Evolutionary conservation across 345 rosid species (phyloP).

Genomic region (Combretum micranthum): DNA sequence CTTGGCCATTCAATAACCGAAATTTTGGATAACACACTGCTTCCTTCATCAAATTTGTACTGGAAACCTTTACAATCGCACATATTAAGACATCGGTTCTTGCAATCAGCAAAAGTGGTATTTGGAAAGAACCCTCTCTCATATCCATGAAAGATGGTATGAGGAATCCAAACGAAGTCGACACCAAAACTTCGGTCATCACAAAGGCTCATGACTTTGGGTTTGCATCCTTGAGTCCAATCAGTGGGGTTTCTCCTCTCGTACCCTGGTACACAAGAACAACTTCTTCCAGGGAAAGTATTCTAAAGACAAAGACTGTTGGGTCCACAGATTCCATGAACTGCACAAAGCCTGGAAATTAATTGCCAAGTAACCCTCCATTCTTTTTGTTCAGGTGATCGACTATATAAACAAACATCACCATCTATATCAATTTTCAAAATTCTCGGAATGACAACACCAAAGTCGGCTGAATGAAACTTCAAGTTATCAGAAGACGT

Average conservation of each 20-base stretch:
- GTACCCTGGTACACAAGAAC: constrained; percentile 10
- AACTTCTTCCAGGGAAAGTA: constrained; percentile 1
- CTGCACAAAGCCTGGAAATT: not conserved
- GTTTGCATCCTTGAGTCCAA: constrained; percentile 16
- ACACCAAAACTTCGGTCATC: not conserved
- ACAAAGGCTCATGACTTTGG: not conserved
- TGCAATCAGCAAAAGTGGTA: too few species aligned
- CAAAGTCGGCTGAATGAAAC: constrained; percentile 17
- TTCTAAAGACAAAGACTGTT: constrained; percentile 1
- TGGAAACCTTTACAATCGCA: too few species aligned
- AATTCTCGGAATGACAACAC: constrained; percentile 12
- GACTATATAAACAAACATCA: constrained; percentile 23
- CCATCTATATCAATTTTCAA: constrained; percentile 28
- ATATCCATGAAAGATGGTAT: too few species aligned
- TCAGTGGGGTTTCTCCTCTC: constrained; percentile 2
- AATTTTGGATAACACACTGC: too few species aligned
- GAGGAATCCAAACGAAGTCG: too few species aligned
- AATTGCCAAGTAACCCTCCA: constrained; percentile 29
- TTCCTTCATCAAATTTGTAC: too few species aligned
- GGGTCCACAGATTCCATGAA: constrained; percentile 14
- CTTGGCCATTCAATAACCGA: too few species aligned
- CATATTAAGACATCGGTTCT: too few species aligned
- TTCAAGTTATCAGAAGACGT: constrained; percentile 13
- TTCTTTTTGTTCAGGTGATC: not conserved
- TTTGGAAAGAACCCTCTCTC: too few species aligned